These are phyloP conservation scores for Fistulinella prunicolor DNA, from an alignment of 768 basidiomycete genomes.

Conservation along the genomic window DNA sequence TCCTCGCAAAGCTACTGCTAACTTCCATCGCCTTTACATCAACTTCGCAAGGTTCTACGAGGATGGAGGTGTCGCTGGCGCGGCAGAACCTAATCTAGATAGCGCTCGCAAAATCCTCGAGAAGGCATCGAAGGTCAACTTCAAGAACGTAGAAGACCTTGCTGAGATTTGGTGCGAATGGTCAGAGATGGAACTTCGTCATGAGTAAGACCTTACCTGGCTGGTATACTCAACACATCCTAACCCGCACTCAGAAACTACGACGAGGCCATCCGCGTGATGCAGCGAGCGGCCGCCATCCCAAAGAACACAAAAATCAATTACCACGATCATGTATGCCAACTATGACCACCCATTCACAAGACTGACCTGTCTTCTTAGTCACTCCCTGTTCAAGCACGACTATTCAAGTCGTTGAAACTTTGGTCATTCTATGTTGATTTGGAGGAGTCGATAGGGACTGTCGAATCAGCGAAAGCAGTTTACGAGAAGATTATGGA, in stretches of 20 bases:
- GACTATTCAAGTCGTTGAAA: constrained; percentile 96
- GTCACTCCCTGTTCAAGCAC: constrained; percentile 80
- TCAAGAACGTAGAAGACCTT: constrained; percentile 94
- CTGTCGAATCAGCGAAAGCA: constrained; percentile 85
- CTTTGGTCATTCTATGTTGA: constrained; percentile 99
- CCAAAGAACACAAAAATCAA: constrained; percentile 89
- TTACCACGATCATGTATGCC: constrained; percentile 89
- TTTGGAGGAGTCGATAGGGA: constrained; percentile 94
- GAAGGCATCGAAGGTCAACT: constrained; percentile 88
- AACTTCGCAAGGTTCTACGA: constrained; percentile 99
- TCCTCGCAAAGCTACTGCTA: constrained; percentile 87
- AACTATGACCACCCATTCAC: background rate
- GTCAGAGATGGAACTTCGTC: constrained; percentile 96
- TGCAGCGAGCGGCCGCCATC: constrained; percentile 92
- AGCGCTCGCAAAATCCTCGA: constrained; percentile 91
- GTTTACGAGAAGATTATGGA: constrained; percentile 98
- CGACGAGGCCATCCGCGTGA: constrained; percentile 90
- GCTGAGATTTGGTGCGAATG: constrained; percentile 99
- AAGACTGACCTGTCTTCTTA: constrained; percentile 32
- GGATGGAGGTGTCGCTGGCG: constrained; percentile 79
- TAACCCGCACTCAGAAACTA: constrained; percentile 70
- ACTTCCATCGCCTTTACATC: constrained; percentile 85
- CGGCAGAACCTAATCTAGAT: constrained; percentile 78
- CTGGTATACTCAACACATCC: background rate
- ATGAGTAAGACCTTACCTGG: constrained; percentile 63